A percentile compares a stretch with the other conserved stretches of the same genome.
These are phyloP conservation scores for Colletotrichum lupini DNA, from an alignment of 2,329 filamentous ascomycete species.

Conservation along the genomic window DNA sequence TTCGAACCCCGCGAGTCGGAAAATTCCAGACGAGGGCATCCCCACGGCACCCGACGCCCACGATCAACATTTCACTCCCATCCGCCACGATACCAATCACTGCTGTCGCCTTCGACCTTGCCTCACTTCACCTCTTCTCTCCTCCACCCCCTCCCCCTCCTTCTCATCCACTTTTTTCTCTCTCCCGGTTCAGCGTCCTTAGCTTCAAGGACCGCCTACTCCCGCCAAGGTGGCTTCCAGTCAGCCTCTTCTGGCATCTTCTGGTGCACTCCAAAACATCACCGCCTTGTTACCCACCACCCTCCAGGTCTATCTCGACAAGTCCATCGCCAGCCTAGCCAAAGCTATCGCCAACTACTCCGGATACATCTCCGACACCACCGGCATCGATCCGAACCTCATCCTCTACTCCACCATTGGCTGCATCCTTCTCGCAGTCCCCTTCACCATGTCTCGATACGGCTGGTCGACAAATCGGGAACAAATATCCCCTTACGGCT, in stretches of 20 bases:
- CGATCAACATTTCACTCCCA: slow-evolving; percentile 12
- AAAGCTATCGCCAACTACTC: slow-evolving; percentile 59
- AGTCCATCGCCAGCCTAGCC: slow-evolving; percentile 60
- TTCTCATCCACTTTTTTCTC: slow-evolving; percentile 7
- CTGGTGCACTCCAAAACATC: slow-evolving; percentile 72
- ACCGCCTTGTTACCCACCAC: slow-evolving; percentile 59
- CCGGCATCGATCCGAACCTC: slow-evolving; percentile 60
- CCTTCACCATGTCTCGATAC: slow-evolving; percentile 66
- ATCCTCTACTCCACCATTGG: slow-evolving; percentile 63
- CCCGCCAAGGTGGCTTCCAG: slow-evolving; percentile 72
- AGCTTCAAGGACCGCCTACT: slow-evolving; percentile 39
- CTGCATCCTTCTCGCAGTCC: slow-evolving; percentile 59
- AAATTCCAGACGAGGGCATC: slow-evolving; percentile 32
- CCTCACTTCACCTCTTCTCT: slow-evolving; percentile 28
- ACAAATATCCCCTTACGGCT: slow-evolving; percentile 63
- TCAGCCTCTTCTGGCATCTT: slow-evolving; percentile 68
- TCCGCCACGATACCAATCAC: slow-evolving; percentile 2
- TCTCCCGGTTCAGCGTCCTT: slow-evolving; percentile 35
- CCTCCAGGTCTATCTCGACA: slow-evolving; percentile 65
- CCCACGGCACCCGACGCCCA: slow-evolving; percentile 25
- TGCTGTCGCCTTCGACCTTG: slow-evolving; percentile 10
- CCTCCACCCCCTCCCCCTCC: slow-evolving; percentile 26
- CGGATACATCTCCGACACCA: slow-evolving; percentile 62
- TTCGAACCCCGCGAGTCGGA: slow-evolving; percentile 26
- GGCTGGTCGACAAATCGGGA: slow-evolving; percentile 59